Conservation (phyloP, 2,329 filamentous ascomycete species). For the Exophiala sp. region DNA sequence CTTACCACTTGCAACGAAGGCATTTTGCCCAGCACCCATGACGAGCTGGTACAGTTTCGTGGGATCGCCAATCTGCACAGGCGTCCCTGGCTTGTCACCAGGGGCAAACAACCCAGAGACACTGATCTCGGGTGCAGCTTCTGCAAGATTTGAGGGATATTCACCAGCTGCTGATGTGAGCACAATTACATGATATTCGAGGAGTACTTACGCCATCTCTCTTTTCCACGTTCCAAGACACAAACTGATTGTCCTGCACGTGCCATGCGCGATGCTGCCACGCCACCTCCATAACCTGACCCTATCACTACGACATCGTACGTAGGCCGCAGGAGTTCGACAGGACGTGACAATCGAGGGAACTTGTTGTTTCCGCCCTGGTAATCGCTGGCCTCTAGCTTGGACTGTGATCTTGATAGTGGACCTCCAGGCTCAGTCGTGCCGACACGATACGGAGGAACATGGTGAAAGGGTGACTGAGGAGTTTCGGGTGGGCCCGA, state of each 20-base stretch:
- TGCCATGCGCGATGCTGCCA: conserved; percentile 8
- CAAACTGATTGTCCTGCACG: conserved; percentile 30
- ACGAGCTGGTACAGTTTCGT: conserved; percentile 32
- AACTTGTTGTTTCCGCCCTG: conserved; percentile 2
- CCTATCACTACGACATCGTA: conserved; percentile 12
- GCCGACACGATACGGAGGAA: conserved; percentile 6
- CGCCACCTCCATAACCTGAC: conserved; percentile 10
- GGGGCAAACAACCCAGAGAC: conserved; percentile 22
- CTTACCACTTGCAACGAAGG: conserved; percentile 30
- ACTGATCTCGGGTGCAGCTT: conserved; percentile 28
- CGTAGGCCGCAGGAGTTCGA: not conserved
- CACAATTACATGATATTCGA: not conserved
- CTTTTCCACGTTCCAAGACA: conserved; percentile 27
- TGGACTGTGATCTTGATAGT: conserved; percentile 5
- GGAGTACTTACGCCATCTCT: conserved; percentile 6
- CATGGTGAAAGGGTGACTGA: conserved; percentile 2
- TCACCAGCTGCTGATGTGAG: conserved; percentile 26
- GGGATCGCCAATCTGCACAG: conserved; percentile 19
- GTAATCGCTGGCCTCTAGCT: conserved; percentile 9
- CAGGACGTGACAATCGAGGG: conserved; percentile 6
- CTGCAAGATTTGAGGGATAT: conserved; percentile 30
- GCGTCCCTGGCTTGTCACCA: not conserved
- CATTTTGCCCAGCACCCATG: conserved; percentile 31
- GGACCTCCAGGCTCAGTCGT: conserved; percentile 5
- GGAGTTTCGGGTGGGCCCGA: not conserved